Evolutionary conservation across 257 asterid genomes (phyloP).

Genomic region (Scutellaria baicalensis): DNA sequence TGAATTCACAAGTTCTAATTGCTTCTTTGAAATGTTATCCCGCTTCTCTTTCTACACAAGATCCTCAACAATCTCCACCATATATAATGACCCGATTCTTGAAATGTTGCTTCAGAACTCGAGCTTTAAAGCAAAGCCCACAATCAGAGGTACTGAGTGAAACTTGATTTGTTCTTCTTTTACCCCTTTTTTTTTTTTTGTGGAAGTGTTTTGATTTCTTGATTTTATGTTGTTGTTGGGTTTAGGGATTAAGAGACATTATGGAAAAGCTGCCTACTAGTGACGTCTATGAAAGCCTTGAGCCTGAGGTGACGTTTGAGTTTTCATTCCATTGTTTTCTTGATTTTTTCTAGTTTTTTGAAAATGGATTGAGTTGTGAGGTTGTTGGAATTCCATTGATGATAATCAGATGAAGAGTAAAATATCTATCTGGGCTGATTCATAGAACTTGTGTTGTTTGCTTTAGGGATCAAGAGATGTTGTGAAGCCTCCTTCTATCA

Average conservation of each 20-base stretch:
- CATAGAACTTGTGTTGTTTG: background rate
- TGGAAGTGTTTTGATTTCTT: background rate
- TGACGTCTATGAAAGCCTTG: slow-evolving; percentile 15
- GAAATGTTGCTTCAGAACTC: slow-evolving; percentile 34
- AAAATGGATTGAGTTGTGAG: background rate
- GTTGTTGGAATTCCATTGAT: background rate
- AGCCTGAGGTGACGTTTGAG: slow-evolving; percentile 19
- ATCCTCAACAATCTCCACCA: slow-evolving; percentile 24
- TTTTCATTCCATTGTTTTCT: background rate
- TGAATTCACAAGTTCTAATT: background rate
- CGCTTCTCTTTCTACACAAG: slow-evolving; percentile 28
- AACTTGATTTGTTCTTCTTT: background rate
- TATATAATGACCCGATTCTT: slow-evolving; percentile 45
- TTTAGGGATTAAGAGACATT: slow-evolving; percentile 24
- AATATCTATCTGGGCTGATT: background rate
- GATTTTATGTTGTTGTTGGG: background rate
- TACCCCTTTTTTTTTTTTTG: background rate
- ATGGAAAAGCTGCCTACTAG: slow-evolving; percentile 39
- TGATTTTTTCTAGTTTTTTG: background rate
- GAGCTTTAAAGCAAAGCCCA: slow-evolving; percentile 16
- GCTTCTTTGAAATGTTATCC: slow-evolving; percentile 19
- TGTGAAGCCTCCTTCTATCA: slow-evolving; percentile 29
- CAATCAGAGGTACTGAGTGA: slow-evolving; percentile 29
- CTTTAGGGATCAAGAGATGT: slow-evolving; percentile 26
- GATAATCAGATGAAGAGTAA: background rate